A percentile compares a stretch with the other conserved stretches of the same genome.
Evolutionary conservation across 2,329 filamentous ascomycete genomes (phyloP).

Genomic region (Aspergillus sojae): DNA sequence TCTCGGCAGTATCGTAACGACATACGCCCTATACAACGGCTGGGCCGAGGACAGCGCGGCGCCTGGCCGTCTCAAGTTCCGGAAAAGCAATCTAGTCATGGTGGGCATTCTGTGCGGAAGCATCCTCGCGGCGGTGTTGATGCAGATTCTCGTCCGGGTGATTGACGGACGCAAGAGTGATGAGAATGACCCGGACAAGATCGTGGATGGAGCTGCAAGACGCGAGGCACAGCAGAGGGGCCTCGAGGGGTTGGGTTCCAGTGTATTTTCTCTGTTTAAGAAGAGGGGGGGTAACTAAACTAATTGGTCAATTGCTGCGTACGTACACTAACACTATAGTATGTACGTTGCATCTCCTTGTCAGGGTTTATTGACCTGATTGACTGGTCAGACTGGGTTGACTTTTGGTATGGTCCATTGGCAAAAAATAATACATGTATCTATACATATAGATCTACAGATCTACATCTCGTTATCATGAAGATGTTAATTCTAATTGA

Average conservation of each 20-base stretch:
- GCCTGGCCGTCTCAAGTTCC: constrained; percentile 68
- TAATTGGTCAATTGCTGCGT: not conserved
- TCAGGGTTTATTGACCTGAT: too few relatives aligned
- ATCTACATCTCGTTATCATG: not conserved
- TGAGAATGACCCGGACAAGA: constrained; percentile 18
- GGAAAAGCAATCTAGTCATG: constrained; percentile 85
- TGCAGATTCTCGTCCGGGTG: constrained; percentile 65
- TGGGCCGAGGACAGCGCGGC: constrained; percentile 76
- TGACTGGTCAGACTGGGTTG: too few relatives aligned
- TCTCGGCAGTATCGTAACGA: constrained; percentile 81
- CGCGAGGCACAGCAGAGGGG: constrained; percentile 41
- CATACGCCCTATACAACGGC: constrained; percentile 84
- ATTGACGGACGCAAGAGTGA: constrained; percentile 32
- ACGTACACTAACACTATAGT: too few relatives aligned
- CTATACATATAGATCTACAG: not conserved
- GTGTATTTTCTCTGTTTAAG: constrained; percentile 10
- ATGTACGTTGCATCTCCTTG: too few relatives aligned
- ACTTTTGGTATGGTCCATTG: not conserved
- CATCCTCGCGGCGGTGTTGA: constrained; percentile 67
- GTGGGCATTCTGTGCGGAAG: constrained; percentile 80
- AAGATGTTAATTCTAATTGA: not conserved
- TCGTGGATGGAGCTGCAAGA: constrained; percentile 38
- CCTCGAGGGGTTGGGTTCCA: constrained; percentile 34
- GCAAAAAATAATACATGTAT: not conserved
- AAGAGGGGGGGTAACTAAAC: constrained; percentile 3